phyloP scores from a whole-genome alignment of 495 filamentous ascomycete genomes.

The Pseudotulostoma volvatum region DNA sequence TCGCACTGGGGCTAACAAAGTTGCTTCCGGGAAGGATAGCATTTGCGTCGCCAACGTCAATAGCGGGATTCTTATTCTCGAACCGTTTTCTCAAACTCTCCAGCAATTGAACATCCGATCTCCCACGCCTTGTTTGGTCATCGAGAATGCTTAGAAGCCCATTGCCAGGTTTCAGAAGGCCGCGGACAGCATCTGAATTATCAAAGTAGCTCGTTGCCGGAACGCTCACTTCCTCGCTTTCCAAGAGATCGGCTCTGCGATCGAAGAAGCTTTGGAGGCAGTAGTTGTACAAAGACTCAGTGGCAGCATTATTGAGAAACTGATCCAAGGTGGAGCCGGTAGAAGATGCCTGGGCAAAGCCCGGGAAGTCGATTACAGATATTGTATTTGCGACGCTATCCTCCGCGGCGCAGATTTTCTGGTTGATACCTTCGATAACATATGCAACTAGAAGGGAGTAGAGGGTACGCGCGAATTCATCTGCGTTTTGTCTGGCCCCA shows the following conservation, averaged over 20 bases:
- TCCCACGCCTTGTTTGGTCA: slow-evolving; percentile 79
- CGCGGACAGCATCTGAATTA: slow-evolving; percentile 85
- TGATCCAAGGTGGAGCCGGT: slow-evolving; percentile 83
- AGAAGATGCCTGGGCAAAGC: slow-evolving; percentile 67
- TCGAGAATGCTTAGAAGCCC: slow-evolving; percentile 86
- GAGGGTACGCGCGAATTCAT: slow-evolving; percentile 80
- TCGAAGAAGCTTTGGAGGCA: slow-evolving; percentile 94
- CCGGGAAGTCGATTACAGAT: slow-evolving; percentile 90
- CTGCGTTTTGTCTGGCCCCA: slow-evolving; percentile 78
- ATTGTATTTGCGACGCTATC: slow-evolving; percentile 84
- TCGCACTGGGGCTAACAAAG: slow-evolving; percentile 59
- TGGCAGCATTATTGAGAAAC: slow-evolving; percentile 84
- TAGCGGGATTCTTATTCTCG: slow-evolving; percentile 82
- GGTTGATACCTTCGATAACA: slow-evolving; percentile 82
- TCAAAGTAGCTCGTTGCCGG: slow-evolving; percentile 92
- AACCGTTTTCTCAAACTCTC: slow-evolving; percentile 86
- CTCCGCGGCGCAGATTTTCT: slow-evolving; percentile 72
- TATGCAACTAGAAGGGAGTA: slow-evolving; percentile 94
- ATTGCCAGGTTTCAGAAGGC: slow-evolving; percentile 78
- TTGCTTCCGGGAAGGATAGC: slow-evolving; percentile 61
- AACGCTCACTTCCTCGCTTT: slow-evolving; percentile 80
- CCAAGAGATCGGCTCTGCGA: slow-evolving; percentile 73
- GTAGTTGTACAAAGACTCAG: slow-evolving; percentile 80
- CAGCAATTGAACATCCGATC: slow-evolving; percentile 74
- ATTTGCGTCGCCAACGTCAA: slow-evolving; percentile 51